Percentiles rank a stretch among this genome's conserved stretches.
Evolutionary conservation across 2,329 filamentous ascomycete species (phyloP).

Genomic region (Geosmithia flava): DNA sequence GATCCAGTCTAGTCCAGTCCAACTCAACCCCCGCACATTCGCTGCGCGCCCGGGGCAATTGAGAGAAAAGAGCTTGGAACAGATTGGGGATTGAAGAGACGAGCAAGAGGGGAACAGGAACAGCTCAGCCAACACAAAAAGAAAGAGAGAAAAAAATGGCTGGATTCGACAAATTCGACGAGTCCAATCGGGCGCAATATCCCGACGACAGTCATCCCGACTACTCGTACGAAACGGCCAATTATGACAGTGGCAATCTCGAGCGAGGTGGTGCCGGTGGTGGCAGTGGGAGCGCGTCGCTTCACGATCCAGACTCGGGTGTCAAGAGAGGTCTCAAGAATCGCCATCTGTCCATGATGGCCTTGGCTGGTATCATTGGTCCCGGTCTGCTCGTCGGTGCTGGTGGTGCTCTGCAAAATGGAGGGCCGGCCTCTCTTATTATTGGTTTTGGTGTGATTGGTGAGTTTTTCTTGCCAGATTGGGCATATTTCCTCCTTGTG

Average conservation of each 20-base stretch:
- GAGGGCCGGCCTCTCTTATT: conserved; percentile 58
- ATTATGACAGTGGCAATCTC: conserved; percentile 1
- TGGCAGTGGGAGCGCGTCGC: conserved; percentile 19
- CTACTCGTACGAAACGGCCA: background rate
- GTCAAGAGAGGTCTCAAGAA: conserved; percentile 60
- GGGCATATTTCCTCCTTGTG: background rate
- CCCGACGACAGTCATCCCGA: background rate
- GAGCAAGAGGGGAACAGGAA: too few species aligned
- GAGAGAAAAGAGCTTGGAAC: background rate
- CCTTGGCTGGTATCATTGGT: conserved; percentile 49
- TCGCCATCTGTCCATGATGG: conserved; percentile 55
- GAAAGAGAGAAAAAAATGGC: background rate
- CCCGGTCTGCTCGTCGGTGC: conserved; percentile 62
- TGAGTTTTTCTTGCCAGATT: conserved; percentile 8
- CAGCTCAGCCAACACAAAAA: too few species aligned
- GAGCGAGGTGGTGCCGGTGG: conserved; percentile 1
- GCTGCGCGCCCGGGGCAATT: background rate
- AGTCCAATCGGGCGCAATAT: conserved; percentile 5
- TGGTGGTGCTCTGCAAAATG: conserved; percentile 54
- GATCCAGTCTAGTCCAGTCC: too few species aligned
- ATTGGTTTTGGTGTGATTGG: conserved; percentile 63
- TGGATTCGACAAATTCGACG: conserved; percentile 10
- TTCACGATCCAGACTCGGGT: conserved; percentile 47
- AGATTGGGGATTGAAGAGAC: too few species aligned
- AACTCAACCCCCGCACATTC: too few species aligned